These are phyloP conservation scores for Cystobasidium ongulense DNA, from an alignment of 768 basidiomycete genomes.

Conservation along the genomic window DNA sequence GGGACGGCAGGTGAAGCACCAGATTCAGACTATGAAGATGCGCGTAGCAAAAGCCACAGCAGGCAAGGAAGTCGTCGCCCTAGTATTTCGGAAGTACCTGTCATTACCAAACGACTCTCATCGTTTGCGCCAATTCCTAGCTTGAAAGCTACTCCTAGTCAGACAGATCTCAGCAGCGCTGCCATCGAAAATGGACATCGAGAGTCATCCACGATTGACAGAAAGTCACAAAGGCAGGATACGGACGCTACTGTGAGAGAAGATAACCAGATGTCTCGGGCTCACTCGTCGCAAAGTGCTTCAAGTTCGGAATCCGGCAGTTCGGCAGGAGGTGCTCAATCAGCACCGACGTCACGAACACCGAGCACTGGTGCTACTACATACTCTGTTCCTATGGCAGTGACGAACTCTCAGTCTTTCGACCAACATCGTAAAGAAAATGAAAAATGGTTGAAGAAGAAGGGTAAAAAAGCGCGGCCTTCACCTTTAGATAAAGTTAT, in stretches of 20 bases:
- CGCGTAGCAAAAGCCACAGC: neutral
- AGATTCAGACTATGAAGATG: constrained; percentile 26
- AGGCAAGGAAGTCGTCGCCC: neutral
- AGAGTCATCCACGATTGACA: neutral
- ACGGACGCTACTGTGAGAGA: neutral
- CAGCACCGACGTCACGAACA: neutral
- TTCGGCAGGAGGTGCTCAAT: neutral
- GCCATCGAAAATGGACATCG: neutral
- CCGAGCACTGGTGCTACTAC: neutral
- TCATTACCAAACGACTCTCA: constrained; percentile 10
- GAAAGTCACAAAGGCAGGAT: neutral
- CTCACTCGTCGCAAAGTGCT: neutral
- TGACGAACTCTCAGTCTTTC: neutral
- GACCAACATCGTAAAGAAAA: neutral
- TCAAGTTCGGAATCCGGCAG: neutral
- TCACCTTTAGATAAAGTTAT: constrained; percentile 68
- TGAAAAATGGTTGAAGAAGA: constrained; percentile 18
- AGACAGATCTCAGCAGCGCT: neutral
- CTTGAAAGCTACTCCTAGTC: neutral
- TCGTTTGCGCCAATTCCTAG: constrained; percentile 21
- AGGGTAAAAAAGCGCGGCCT: constrained; percentile 44
- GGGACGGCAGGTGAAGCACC: constrained; percentile 25
- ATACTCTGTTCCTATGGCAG: neutral
- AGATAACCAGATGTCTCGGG: neutral
- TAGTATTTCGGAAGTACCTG: neutral